Base-by-base conservation (phyloP, 2,329 filamentous ascomycete genomes). In the Aspergillus carbonarius region DNA sequence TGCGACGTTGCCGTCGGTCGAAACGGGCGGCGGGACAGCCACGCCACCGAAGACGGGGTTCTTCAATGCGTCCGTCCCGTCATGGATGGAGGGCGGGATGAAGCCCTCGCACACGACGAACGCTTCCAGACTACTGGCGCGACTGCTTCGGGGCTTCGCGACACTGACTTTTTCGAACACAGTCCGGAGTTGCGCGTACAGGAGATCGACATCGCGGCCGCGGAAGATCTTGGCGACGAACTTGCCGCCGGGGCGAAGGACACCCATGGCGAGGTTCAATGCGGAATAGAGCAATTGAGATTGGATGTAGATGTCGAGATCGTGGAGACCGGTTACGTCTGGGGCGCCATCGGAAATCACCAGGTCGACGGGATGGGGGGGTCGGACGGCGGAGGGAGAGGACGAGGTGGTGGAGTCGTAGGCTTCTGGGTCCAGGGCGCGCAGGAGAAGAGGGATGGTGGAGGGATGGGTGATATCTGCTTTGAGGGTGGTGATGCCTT, bases 151-250 rank as follows among this genome's bases (percentile, higher is more conserved):
- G 2, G 95, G 95, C 79, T 99, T 99, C 12, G 95, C 93, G 15
- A 98, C 92, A 20, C 91, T 85, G 42, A 99, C 95, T 55, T 85
- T 81, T 64, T 89, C 86, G 66, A 99, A 99, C 55, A 98, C 92
- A 18, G 93, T 86, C 73, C 93, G 95, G 54, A 99, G 84, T 74
- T 99, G 95, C 1, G 92, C 92, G 71, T 95, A 98, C 8, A 99
- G 85, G 23, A 98, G 81, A 71, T 98, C 95, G n/a, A 98, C 93
- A 69, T 98, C 95, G 67, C 92, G 88, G 15, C 91, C 93, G 15
- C 95, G 82, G 79, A 99, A 99, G 61, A 99, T 97, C 81, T 99
- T 99, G 60, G 95, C 95, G 7, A 99, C 93, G 68, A 99, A 99
- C 70, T 92, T 96, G 62, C 95, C 95, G 44, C 95, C 95, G 0